Percentiles rank a stretch among this genome's conserved stretches.
Evolutionary conservation across 75 land plant species (phyloP).

Genomic region (Picea sitchensis): DNA sequence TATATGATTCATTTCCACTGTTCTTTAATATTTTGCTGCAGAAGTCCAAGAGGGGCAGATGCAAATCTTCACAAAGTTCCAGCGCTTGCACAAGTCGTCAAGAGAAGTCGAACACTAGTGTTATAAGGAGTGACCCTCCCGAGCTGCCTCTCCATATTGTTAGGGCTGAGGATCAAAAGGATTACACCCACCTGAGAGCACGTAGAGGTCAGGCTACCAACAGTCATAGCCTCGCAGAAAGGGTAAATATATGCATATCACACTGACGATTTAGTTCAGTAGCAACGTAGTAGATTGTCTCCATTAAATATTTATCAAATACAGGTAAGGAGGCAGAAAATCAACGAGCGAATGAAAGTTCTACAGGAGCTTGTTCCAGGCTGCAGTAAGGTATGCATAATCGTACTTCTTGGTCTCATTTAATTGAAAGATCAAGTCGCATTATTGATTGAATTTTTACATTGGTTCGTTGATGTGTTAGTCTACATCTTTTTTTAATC

Average conservation of each 20-base stretch:
- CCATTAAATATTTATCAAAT: not conserved
- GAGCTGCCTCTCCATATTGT: too few species aligned
- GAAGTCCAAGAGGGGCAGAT: too few species aligned
- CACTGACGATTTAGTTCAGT: too few species aligned
- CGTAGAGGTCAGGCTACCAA: constrained; percentile 4
- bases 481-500: not conserved
- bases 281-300: too few species aligned
- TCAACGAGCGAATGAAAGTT: constrained; percentile 30
- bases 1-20: too few species aligned
- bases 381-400: constrained; percentile 18
- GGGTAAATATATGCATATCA: not conserved
- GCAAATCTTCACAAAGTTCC: too few species aligned
- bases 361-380: constrained; percentile 35
- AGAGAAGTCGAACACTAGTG: too few species aligned
- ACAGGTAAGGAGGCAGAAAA: constrained; percentile 31
- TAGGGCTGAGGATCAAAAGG: not conserved
- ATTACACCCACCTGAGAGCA: constrained; percentile 3
- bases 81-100: too few species aligned
- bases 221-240: constrained; percentile 14
- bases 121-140: too few species aligned
- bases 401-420: too few species aligned
- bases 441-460: not conserved
- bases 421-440: not conserved
- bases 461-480: not conserved
- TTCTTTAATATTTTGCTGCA: too few species aligned